phyloP scores from a whole-genome alignment of 2,329 filamentous ascomycete genomes.

The Lachnellula hyalina region DNA sequence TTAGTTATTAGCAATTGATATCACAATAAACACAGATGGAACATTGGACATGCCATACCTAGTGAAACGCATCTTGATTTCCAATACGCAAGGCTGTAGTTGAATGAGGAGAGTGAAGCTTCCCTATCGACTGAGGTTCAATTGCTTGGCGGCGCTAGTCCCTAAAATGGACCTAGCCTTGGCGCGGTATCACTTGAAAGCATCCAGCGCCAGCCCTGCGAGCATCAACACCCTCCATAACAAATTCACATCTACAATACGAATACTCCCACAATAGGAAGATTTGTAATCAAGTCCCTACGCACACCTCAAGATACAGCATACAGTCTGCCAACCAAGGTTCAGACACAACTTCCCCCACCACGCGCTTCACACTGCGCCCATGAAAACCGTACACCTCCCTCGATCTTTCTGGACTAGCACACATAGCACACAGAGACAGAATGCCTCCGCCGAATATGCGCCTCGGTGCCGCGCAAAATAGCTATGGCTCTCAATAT shows the following conservation, averaged over 20 bases:
- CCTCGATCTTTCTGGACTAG: constrained; percentile 28
- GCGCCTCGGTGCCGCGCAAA: constrained; percentile 31
- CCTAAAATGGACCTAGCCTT: neutral
- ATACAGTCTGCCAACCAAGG: neutral
- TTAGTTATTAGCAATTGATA: constrained; percentile 12
- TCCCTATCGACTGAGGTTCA: constrained; percentile 5
- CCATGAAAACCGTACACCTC: constrained; percentile 30
- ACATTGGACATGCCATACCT: constrained; percentile 17
- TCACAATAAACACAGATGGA: neutral
- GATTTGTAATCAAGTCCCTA: neutral
- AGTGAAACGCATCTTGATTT: constrained; percentile 30
- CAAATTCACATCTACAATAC: neutral
- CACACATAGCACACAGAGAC: constrained; percentile 28
- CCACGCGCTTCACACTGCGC: constrained; percentile 26
- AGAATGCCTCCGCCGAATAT: constrained; percentile 33
- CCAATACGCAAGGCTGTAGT: constrained; percentile 14
- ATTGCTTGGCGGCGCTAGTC: constrained; percentile 11
- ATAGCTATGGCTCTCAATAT: constrained; percentile 35
- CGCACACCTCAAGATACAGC: neutral
- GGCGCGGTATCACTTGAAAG: no score
- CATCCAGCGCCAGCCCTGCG: neutral
- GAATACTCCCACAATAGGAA: neutral
- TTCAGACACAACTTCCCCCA: neutral
- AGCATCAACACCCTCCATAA: neutral
- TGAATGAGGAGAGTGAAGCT: constrained; percentile 4